Conservation (phyloP, 75 land plant genomes). For the Cryptomeria japonica region DNA sequence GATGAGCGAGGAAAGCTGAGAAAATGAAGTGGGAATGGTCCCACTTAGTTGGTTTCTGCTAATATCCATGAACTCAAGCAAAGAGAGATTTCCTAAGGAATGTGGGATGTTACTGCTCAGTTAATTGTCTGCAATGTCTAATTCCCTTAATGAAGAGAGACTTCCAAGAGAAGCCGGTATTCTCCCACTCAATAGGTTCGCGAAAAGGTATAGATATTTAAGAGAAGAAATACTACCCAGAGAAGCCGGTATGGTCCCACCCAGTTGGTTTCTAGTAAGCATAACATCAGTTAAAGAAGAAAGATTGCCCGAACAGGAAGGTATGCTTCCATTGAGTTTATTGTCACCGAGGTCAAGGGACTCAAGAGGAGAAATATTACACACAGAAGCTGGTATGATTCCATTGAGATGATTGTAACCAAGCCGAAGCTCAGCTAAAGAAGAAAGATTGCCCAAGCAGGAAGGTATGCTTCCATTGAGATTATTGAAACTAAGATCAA, state of each 20-base stretch:
- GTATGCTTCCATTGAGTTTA: too few relatives aligned
- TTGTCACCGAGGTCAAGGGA: too few relatives aligned
- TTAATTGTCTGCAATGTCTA: background rate
- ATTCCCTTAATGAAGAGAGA: conserved; percentile 15
- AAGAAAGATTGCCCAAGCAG: background rate
- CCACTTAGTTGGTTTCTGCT: conserved; percentile 14
- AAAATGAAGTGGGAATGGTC: background rate
- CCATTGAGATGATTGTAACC: background rate
- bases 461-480: conserved; percentile 6
- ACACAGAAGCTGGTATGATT: background rate
- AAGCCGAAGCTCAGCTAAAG: background rate
- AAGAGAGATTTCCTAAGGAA: background rate
- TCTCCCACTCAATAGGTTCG: conserved; percentile 20
- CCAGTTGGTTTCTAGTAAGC: too few relatives aligned
- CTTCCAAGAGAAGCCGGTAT: conserved; percentile 44
- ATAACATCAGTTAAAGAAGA: too few relatives aligned
- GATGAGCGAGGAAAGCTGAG: conserved; percentile 6
- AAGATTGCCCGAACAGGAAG: too few relatives aligned
- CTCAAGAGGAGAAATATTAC: too few relatives aligned
- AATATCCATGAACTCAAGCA: too few relatives aligned
- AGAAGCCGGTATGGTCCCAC: conserved; percentile 27
- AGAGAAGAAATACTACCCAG: conserved; percentile 24
- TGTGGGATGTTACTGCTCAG: too few relatives aligned
- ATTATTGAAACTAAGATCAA: too few relatives aligned
- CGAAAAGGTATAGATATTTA: background rate